Conservation (phyloP, 257 asterid species). For the Anisodus acutangulus region DNA sequence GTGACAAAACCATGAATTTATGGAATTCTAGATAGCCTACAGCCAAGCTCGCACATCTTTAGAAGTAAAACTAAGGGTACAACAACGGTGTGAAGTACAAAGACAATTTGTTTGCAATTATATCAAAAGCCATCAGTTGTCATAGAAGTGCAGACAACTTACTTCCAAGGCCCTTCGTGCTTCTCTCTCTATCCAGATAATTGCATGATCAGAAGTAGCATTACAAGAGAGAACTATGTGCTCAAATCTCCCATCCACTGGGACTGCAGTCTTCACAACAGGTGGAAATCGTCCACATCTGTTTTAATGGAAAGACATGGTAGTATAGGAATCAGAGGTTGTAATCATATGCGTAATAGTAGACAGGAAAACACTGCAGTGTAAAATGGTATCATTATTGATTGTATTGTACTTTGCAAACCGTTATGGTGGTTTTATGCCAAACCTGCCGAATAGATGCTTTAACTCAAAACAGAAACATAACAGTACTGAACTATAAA, state of each 20-base stretch:
- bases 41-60: not conserved
- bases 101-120: not conserved
- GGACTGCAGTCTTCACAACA: constrained; percentile 81
- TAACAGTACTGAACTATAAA: not conserved
- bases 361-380: not conserved
- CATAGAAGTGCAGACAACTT: constrained; percentile 38
- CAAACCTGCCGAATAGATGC: not conserved
- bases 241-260: constrained; percentile 94
- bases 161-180: constrained; percentile 71
- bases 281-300: constrained; percentile 85
- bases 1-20: not conserved
- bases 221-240: constrained; percentile 87
- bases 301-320: constrained; percentile 27
- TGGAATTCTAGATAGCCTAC: constrained; percentile 17
- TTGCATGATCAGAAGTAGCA: constrained; percentile 90
- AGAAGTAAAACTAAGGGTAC: not conserved
- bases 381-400: not conserved
- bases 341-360: not conserved
- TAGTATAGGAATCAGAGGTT: constrained; percentile 10
- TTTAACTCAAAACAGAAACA: constrained; percentile 19
- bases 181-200: constrained; percentile 85
- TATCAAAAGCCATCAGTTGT: constrained; percentile 3
- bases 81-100: not conserved
- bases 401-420: not conserved
- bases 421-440: not conserved